Evolutionary conservation across 2,329 filamentous ascomycete species (phyloP).

Genomic region (Colletotrichum kahawae): DNA sequence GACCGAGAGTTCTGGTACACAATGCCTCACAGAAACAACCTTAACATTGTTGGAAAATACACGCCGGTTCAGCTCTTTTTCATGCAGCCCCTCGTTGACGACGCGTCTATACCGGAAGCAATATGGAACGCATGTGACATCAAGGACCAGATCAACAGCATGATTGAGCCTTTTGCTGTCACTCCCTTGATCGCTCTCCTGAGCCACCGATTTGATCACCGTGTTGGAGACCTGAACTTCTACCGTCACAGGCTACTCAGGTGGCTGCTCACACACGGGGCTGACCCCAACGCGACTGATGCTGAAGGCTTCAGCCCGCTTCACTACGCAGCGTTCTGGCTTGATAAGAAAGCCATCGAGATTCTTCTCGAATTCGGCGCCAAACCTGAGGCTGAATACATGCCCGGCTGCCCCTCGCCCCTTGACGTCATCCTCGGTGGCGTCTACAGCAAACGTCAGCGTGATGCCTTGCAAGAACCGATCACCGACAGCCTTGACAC

Average conservation of each 20-base stretch:
- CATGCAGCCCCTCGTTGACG: not conserved
- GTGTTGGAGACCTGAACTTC: not conserved
- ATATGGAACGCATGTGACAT: not conserved
- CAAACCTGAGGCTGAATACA: not conserved
- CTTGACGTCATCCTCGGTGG: not conserved
- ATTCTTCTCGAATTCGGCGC: conserved; percentile 2
- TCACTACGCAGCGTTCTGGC: conserved; percentile 10
- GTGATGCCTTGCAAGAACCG: not conserved
- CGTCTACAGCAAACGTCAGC: not conserved
- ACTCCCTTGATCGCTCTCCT: not conserved
- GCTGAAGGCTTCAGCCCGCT: conserved; percentile 1
- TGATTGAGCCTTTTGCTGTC: not conserved
- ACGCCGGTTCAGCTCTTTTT: conserved; percentile 9
- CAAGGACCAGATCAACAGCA: not conserved
- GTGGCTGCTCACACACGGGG: conserved; percentile 1
- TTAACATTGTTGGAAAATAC: not conserved
- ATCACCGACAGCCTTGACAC: not conserved
- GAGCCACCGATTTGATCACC: conserved; percentile 2
- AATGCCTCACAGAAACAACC: not conserved
- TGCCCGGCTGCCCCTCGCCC: not conserved
- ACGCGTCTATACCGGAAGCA: not conserved
- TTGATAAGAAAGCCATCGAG: not conserved
- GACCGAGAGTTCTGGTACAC: not conserved
- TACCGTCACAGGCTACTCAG: not conserved
- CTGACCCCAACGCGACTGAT: conserved; percentile 1